Evolutionary conservation across 1,284 basidiomycete genomes (phyloP).

Genomic region (Polyporus tsugae): DNA sequence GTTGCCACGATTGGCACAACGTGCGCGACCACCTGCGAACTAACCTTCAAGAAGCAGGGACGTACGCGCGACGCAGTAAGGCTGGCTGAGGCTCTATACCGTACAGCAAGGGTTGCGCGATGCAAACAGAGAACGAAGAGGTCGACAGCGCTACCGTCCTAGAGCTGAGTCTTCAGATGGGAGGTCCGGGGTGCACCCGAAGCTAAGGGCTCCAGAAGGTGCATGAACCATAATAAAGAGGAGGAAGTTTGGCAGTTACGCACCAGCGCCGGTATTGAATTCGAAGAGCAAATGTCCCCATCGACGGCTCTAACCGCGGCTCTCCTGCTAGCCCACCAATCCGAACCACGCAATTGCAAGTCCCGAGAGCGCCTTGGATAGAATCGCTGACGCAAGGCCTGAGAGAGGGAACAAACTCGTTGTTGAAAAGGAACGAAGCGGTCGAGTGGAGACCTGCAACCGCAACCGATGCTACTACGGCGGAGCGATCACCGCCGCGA

Average conservation of each 20-base stretch:
- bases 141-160: too few relatives aligned
- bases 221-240: neutral
- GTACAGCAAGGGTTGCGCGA: neutral
- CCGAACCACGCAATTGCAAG: neutral
- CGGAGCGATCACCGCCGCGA: neutral
- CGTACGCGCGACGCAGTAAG: neutral
- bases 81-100: neutral
- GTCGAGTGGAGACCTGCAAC: constrained; percentile 5
- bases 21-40: neutral
- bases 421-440: neutral
- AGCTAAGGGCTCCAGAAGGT: neutral
- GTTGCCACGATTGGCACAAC: neutral
- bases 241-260: neutral
- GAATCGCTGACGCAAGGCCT: neutral
- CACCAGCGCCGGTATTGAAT: neutral
- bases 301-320: too few relatives aligned
- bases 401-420: neutral
- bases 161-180: neutral
- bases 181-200: neutral
- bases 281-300: neutral
- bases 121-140: too few relatives aligned
- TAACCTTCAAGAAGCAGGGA: neutral
- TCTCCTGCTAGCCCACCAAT: too few relatives aligned
- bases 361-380: neutral
- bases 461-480: neutral